Percentiles rank a stretch among this genome's conserved stretches.
These are phyloP conservation scores for Pisolithus albus DNA, from an alignment of 768 basidiomycete genomes.

Conservation along the genomic window DNA sequence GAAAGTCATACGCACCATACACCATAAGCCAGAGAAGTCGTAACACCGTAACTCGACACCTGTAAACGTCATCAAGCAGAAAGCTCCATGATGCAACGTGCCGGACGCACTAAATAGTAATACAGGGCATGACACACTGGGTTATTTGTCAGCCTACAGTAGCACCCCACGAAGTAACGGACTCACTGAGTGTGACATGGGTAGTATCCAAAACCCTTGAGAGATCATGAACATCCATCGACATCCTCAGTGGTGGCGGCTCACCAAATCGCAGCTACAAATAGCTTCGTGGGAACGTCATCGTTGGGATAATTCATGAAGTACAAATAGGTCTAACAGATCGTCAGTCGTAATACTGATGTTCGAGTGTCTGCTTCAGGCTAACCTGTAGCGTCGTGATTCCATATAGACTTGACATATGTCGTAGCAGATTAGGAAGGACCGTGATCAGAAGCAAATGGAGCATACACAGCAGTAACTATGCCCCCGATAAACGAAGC, in stretches of 20 bases:
- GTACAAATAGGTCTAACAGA: not conserved
- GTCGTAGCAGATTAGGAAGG: not conserved
- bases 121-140: constrained; percentile 1
- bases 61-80: not conserved
- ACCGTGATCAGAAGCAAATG: not conserved
- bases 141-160: not conserved
- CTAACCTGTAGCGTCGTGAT: not conserved
- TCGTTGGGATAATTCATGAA: not conserved
- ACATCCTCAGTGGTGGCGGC: not conserved
- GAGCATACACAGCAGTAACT: not conserved
- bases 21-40: not conserved
- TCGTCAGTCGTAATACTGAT: not conserved
- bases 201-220: not conserved
- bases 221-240: not conserved
- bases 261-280: not conserved
- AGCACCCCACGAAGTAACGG: not conserved
- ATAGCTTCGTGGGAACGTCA: not conserved
- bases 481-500: not conserved
- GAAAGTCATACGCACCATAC: not conserved
- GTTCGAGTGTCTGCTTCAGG: not conserved
- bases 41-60: not conserved
- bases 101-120: not conserved
- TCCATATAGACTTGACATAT: not conserved
- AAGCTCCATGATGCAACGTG: not conserved
- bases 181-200: not conserved